Conservation (phyloP, 768 basidiomycete genomes). For the Lentinula sp. region DNA sequence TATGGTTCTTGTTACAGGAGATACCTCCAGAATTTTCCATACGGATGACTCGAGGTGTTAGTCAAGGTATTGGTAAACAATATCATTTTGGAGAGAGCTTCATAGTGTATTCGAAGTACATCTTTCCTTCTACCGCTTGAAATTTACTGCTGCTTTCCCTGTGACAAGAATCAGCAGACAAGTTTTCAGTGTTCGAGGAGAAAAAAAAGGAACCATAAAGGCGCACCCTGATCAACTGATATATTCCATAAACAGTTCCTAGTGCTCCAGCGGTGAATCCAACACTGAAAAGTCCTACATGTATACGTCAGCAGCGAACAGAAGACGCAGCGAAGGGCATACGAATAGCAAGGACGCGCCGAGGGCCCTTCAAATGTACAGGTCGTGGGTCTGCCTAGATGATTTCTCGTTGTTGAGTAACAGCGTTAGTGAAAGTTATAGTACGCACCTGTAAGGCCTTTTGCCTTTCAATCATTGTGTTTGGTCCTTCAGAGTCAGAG, state of each 20-base stretch:
- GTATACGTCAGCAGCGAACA: not conserved
- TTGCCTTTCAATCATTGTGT: slow-evolving; percentile 62
- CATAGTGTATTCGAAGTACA: not conserved
- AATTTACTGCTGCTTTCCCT: not conserved
- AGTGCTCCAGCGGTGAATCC: slow-evolving; percentile 49
- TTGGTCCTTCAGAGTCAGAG: slow-evolving; percentile 41
- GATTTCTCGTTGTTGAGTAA: not conserved
- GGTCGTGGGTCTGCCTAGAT: slow-evolving; percentile 39
- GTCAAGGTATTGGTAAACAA: not conserved
- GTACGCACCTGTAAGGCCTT: slow-evolving; percentile 52
- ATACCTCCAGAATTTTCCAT: not conserved
- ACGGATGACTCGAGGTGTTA: not conserved
- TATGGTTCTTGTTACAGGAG: not conserved
- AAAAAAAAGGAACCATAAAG: not conserved
- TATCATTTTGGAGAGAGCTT: not conserved
- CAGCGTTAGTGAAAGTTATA: not conserved
- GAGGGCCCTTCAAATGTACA: slow-evolving; percentile 54
- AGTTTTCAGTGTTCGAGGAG: not conserved
- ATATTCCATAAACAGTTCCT: slow-evolving; percentile 45
- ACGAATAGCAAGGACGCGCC: slow-evolving; percentile 64
- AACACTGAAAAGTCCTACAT: slow-evolving; percentile 49
- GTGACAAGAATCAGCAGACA: not conserved
- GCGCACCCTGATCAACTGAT: slow-evolving; percentile 39
- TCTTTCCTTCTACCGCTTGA: not conserved
- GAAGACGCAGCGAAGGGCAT: slow-evolving; percentile 13